These are phyloP conservation scores for Drosera spatulata DNA, from an alignment of 179 eudicot species.

Conservation along the genomic window DNA sequence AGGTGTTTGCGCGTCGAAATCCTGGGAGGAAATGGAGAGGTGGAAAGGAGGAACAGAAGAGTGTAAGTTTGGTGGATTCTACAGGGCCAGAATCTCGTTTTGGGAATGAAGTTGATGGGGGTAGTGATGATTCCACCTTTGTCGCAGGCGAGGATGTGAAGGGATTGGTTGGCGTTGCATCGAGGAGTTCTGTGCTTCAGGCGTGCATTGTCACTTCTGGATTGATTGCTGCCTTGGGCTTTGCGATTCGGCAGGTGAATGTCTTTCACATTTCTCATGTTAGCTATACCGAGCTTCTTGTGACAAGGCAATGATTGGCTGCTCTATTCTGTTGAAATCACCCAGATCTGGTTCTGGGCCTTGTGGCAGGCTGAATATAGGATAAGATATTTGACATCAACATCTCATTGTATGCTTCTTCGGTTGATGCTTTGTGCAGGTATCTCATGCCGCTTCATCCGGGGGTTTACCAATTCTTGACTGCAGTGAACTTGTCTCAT, in stretches of 20 bases:
- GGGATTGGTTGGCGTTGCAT: slow-evolving; percentile 23
- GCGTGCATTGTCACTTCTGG: slow-evolving; percentile 78
- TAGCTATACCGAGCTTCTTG: background rate
- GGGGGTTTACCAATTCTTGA: slow-evolving; percentile 72
- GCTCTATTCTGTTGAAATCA: background rate
- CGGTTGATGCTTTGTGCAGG: slow-evolving; percentile 20
- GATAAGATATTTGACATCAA: too few relatives aligned
- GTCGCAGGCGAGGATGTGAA: slow-evolving; percentile 16
- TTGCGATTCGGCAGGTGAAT: slow-evolving; percentile 62
- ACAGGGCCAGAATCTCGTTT: slow-evolving; percentile 11
- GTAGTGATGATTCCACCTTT: slow-evolving; percentile 13
- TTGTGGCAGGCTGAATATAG: too few relatives aligned
- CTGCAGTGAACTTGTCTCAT: slow-evolving; percentile 50
- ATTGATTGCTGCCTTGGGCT: slow-evolving; percentile 60
- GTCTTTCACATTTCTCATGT: background rate
- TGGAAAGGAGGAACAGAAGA: slow-evolving; percentile 15
- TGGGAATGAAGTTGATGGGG: slow-evolving; percentile 12
- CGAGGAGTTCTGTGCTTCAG: slow-evolving; percentile 64
- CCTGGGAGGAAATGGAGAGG: slow-evolving; percentile 6
- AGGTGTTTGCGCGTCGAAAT: too few relatives aligned
- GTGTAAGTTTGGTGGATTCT: slow-evolving; percentile 16
- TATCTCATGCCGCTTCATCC: slow-evolving; percentile 62
- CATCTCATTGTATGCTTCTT: too few relatives aligned
- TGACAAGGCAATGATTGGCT: background rate
- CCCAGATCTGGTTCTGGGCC: too few relatives aligned